These are phyloP conservation scores for Cryptococcus maquisensis DNA, from an alignment of 1,284 basidiomycete genomes.

Conservation along the genomic window DNA sequence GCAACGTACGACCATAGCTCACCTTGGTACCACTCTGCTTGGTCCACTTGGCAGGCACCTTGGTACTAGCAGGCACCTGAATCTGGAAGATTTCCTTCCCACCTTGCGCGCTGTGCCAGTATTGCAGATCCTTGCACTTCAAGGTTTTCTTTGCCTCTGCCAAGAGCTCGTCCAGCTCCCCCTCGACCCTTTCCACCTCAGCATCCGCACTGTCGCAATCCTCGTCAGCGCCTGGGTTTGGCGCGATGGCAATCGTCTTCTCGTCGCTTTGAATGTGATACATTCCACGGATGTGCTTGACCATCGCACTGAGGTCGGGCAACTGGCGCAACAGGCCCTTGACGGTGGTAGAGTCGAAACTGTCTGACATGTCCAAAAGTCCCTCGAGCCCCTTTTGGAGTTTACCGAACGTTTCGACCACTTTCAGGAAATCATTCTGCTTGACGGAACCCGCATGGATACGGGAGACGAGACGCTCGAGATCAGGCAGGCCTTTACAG, in stretches of 20 bases:
- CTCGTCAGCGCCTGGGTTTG: slow-evolving; percentile 74
- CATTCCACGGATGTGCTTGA: slow-evolving; percentile 70
- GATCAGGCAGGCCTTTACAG: slow-evolving; percentile 78
- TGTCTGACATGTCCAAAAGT: slow-evolving; percentile 63
- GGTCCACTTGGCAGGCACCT: slow-evolving; percentile 76
- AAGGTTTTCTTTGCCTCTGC: slow-evolving; percentile 50
- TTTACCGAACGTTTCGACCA: slow-evolving; percentile 74
- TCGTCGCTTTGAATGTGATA: slow-evolving; percentile 51
- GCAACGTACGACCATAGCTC: slow-evolving; percentile 4
- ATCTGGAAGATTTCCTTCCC: slow-evolving; percentile 89
- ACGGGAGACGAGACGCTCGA: slow-evolving; percentile 87
- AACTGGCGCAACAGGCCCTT: slow-evolving; percentile 69
- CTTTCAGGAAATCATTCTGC: slow-evolving; percentile 77
- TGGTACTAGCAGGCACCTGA: slow-evolving; percentile 61
- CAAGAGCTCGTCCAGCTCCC: slow-evolving; percentile 63
- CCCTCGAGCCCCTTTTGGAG: slow-evolving; percentile 63
- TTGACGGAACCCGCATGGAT: slow-evolving; percentile 87
- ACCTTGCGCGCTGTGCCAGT: slow-evolving; percentile 79
- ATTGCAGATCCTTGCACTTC: slow-evolving; percentile 55
- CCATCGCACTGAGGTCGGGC: slow-evolving; percentile 61
- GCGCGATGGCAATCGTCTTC: slow-evolving; percentile 56
- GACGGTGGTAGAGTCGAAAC: slow-evolving; percentile 72
- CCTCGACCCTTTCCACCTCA: slow-evolving; percentile 66
- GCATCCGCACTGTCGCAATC: slow-evolving; percentile 70
- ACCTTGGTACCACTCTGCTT: slow-evolving; percentile 80